Conservation (phyloP, 2,329 filamentous ascomycete species). For the Colletotrichum magnum region DNA sequence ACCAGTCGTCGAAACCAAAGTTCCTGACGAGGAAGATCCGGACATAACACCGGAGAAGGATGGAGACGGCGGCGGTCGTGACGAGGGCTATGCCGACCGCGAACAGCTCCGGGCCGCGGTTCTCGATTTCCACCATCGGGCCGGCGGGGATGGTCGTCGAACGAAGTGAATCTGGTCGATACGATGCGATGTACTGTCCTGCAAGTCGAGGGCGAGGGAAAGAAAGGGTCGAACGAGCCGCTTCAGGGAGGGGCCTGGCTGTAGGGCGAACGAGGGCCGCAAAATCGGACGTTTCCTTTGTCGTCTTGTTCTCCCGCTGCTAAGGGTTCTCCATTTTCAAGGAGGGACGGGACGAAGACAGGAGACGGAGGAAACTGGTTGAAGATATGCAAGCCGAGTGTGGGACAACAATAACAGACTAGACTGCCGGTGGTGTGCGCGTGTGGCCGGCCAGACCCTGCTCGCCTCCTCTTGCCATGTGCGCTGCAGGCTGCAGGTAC, state of each 20-base stretch:
- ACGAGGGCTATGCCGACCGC: slow-evolving; percentile 50
- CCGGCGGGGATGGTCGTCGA: background rate
- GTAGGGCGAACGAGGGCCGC: slow-evolving; percentile 25
- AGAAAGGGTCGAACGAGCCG: slow-evolving; percentile 11
- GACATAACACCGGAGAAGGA: slow-evolving; percentile 51
- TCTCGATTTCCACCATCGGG: slow-evolving; percentile 41
- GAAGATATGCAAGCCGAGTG: slow-evolving; percentile 28
- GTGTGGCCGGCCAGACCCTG: slow-evolving; percentile 7
- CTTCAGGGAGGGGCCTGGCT: slow-evolving; percentile 18
- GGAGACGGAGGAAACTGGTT: slow-evolving; percentile 22
- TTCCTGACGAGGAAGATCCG: slow-evolving; percentile 53
- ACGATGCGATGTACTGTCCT: background rate
- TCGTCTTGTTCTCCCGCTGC: background rate
- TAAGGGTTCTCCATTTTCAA: slow-evolving; percentile 20
- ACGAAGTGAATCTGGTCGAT: too few relatives aligned
- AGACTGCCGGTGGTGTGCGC: background rate
- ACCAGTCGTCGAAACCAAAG: slow-evolving; percentile 57
- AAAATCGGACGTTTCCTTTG: slow-evolving; percentile 19
- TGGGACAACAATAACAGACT: background rate
- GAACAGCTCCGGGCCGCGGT: slow-evolving; percentile 52
- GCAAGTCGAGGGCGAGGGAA: background rate
- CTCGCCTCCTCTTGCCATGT: background rate
- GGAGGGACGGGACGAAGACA: slow-evolving; percentile 15
- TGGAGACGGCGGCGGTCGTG: slow-evolving; percentile 46
- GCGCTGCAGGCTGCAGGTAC: slow-evolving; percentile 1